Conservation (phyloP, 2,329 filamentous ascomycete species). For the Aspergillus ochraceus region DNA sequence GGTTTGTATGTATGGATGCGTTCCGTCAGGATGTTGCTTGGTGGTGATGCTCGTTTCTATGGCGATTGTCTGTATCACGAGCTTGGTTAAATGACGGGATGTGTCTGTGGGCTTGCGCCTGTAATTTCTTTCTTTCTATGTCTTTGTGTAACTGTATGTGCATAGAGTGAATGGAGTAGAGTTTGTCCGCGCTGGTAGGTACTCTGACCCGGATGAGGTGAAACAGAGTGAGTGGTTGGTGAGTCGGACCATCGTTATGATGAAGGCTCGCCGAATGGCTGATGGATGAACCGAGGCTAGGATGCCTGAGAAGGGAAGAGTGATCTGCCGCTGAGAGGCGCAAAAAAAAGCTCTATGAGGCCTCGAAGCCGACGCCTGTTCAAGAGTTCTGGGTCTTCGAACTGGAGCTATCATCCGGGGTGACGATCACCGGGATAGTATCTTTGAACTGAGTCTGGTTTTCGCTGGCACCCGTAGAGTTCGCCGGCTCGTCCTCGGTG, state of each 20-base stretch:
- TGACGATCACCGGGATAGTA: conserved; percentile 22
- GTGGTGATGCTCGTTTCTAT: background rate
- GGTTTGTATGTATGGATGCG: background rate
- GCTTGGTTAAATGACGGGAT: background rate
- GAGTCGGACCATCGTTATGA: background rate
- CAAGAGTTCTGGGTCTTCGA: background rate
- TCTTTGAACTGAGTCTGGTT: background rate
- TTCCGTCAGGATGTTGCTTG: too few relatives aligned
- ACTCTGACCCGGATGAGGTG: background rate
- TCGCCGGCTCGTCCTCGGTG: background rate
- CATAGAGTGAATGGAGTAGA: background rate
- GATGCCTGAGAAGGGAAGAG: background rate
- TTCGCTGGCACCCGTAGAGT: background rate
- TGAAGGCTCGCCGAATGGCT: background rate
- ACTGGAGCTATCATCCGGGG: conserved; percentile 10
- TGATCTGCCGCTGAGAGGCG: background rate
- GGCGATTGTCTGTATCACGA: background rate
- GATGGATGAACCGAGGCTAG: background rate
- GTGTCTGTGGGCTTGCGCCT: background rate
- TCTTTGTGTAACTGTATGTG: too few relatives aligned
- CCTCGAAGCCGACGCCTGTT: background rate
- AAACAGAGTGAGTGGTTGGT: background rate
- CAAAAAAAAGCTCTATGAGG: background rate
- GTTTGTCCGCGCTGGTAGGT: background rate
- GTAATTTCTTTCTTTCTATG: background rate